A percentile compares a stretch with the other conserved stretches of the same genome.
These are phyloP conservation scores for Dryas alaskensis DNA, from an alignment of 306 rosid species.

Conservation along the genomic window DNA sequence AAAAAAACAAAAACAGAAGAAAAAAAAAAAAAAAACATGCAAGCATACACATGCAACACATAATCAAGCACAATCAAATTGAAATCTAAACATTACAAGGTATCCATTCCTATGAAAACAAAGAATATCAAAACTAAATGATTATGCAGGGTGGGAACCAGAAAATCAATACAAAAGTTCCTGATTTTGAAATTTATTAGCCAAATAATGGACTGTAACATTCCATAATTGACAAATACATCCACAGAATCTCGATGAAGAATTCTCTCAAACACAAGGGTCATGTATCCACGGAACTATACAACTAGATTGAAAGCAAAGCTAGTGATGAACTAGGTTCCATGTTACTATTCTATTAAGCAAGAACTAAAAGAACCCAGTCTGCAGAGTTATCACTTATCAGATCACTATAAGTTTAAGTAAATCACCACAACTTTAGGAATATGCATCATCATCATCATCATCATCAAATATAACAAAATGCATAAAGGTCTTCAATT, in stretches of 20 bases:
- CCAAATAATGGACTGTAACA: not conserved
- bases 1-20: not conserved
- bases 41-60: not conserved
- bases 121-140: not conserved
- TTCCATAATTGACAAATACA: not conserved
- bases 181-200: not conserved
- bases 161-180: not conserved
- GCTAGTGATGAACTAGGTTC: too few species aligned
- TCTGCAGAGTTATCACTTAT: too few species aligned
- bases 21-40: too few species aligned
- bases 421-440: not conserved
- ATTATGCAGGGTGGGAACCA: not conserved
- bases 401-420: not conserved
- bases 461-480: not conserved
- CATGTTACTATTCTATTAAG: too few species aligned
- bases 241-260: not conserved
- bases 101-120: not conserved
- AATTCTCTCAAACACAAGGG: not conserved
- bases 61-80: not conserved
- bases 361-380: too few species aligned
- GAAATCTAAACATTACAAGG: not conserved
- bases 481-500: slow-evolving; percentile 21
- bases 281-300: not conserved
- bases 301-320: too few species aligned
- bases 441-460: not conserved